phyloP scores from a whole-genome alignment of 305 asterid genomes.

The Plantago lanceolata region DNA sequence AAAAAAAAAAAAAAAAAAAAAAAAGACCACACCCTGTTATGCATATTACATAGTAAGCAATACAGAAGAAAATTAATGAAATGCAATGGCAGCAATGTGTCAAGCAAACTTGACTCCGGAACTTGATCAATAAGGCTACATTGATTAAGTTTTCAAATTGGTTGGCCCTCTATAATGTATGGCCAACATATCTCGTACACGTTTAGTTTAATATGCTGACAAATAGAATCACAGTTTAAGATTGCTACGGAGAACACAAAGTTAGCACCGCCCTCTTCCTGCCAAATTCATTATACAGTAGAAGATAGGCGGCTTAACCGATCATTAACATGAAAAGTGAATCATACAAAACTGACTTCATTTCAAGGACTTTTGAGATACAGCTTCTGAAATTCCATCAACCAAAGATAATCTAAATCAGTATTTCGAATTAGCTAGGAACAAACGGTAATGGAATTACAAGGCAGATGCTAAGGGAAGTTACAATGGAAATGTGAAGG shows the following conservation, averaged over 20 bases:
- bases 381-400: no score
- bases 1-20: no score
- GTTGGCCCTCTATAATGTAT: background rate
- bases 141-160: background rate
- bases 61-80: constrained; percentile 1
- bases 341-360: no score
- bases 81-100: background rate
- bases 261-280: background rate
- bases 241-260: background rate
- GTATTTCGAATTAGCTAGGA: no score
- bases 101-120: background rate
- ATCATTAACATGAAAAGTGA: no score
- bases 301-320: no score
- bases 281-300: background rate
- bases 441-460: no score
- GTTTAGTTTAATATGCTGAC: background rate
- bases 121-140: background rate
- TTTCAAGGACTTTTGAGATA: no score
- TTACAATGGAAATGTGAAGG: no score
- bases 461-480: no score
- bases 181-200: background rate
- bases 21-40: constrained; percentile 19
- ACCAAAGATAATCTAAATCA: no score
- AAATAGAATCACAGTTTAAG: background rate
- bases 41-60: constrained; percentile 16